These are phyloP conservation scores for Leishmania mexicana DNA, from an alignment of 208 protist species.

Conservation along the genomic window DNA sequence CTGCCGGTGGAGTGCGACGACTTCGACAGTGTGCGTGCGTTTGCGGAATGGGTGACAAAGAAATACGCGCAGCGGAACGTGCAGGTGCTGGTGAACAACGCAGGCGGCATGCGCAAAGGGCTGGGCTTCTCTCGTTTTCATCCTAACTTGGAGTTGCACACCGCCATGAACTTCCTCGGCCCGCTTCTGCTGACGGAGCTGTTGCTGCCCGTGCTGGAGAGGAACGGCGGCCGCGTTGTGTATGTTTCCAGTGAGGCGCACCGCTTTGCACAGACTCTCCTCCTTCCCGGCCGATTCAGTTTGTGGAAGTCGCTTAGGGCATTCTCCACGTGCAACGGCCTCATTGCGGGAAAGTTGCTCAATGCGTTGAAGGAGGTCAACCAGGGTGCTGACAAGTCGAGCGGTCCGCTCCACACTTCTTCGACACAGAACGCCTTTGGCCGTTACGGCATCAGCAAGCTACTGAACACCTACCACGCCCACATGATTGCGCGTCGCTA, in stretches of 20 bases:
- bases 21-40: conserved; percentile 65
- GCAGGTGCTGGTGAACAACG: conserved; percentile 90
- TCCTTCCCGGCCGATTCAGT: conserved; percentile 36
- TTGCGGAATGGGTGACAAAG: conserved; percentile 52
- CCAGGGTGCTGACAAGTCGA: conserved; percentile 36
- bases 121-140: conserved; percentile 61
- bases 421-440: conserved; percentile 44
- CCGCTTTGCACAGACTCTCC: conserved; percentile 56
- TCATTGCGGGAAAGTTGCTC: conserved; percentile 52
- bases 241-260: conserved; percentile 84
- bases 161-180: conserved; percentile 86
- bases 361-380: conserved; percentile 66
- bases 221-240: conserved; percentile 78
- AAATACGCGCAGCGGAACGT: conserved; percentile 57
- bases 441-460: conserved; percentile 87
- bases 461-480: conserved; percentile 85
- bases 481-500: conserved; percentile 77
- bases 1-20: conserved; percentile 81
- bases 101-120: conserved; percentile 67
- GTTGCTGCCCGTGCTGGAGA: conserved; percentile 69
- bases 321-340: conserved; percentile 18
- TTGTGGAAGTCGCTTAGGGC: conserved; percentile 10
- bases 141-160: conserved; percentile 71
- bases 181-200: conserved; percentile 87
- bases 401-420: conserved; percentile 41